A percentile compares a stretch with the other conserved stretches of the same genome.
Evolutionary conservation across 768 basidiomycete genomes (phyloP).

Genomic region (Rhizopogon vulgaris): DNA sequence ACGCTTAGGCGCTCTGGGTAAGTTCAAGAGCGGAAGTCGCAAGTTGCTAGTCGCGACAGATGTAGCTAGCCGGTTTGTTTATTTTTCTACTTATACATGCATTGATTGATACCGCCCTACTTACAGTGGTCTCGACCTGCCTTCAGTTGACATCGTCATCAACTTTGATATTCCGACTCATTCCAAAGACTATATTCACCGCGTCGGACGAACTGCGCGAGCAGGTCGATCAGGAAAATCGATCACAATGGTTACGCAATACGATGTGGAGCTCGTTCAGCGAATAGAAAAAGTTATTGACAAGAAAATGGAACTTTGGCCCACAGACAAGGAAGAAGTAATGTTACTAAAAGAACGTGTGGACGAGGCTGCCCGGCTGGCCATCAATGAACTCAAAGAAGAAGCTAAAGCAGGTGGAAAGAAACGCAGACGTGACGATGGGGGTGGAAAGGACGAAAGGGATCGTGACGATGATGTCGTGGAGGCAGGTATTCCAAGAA

Average conservation of each 20-base stretch:
- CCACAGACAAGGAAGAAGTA: slow-evolving; percentile 83
- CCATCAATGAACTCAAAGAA: slow-evolving; percentile 79
- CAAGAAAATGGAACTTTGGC: slow-evolving; percentile 89
- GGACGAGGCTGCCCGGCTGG: slow-evolving; percentile 74
- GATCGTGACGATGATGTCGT: slow-evolving; percentile 92
- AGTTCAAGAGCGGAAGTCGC: slow-evolving; percentile 93
- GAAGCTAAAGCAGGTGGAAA: slow-evolving; percentile 48
- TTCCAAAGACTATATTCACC: slow-evolving; percentile 98
- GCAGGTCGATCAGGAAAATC: slow-evolving; percentile 97
- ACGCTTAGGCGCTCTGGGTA: slow-evolving; percentile 85
- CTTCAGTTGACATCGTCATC: slow-evolving; percentile 92
- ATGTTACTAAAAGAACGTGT: slow-evolving; percentile 84
- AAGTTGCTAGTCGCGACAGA: slow-evolving; percentile 94
- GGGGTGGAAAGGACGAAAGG: slow-evolving; percentile 58
- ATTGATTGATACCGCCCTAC: neutral
- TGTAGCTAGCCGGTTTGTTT: slow-evolving; percentile 79
- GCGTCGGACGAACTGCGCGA: slow-evolving; percentile 95
- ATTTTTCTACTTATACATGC: neutral
- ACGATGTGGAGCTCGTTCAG: slow-evolving; percentile 94
- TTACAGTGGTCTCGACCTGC: slow-evolving; percentile 86
- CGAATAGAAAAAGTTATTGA: slow-evolving; percentile 90
- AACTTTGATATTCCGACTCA: slow-evolving; percentile 98
- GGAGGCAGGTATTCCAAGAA: slow-evolving; percentile 80
- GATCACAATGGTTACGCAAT: slow-evolving; percentile 96
- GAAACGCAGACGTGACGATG: slow-evolving; percentile 43